phyloP scores from a whole-genome alignment of 495 filamentous ascomycete species.

The Lichina pygmaea region DNA sequence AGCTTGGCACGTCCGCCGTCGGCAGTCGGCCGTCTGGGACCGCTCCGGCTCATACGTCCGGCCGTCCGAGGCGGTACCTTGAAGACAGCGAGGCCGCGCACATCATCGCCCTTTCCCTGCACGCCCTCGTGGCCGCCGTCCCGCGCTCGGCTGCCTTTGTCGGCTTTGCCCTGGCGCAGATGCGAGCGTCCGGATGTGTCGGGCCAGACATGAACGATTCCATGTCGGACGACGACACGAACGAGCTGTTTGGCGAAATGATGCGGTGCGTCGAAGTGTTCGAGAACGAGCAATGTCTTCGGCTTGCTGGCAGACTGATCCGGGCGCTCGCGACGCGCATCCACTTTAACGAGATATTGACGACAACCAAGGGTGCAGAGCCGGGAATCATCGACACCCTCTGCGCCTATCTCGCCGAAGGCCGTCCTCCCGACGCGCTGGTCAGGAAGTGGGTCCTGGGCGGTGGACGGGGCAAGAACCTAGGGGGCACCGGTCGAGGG shows the following conservation, averaged over 20 bases:
- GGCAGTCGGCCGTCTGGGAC: neutral
- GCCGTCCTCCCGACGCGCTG: too few species aligned
- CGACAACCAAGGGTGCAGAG: slow-evolving; percentile 6
- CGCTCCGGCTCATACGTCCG: neutral
- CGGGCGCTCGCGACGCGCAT: slow-evolving; percentile 23
- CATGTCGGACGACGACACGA: slow-evolving; percentile 2
- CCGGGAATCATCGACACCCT: slow-evolving; percentile 1
- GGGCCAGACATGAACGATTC: slow-evolving; percentile 14
- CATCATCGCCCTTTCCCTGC: slow-evolving; percentile 25
- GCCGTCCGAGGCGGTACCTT: slow-evolving; percentile 9
- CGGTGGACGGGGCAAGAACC: too few species aligned
- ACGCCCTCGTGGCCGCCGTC: slow-evolving; percentile 26
- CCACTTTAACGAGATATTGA: slow-evolving; percentile 24
- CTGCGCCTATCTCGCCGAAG: neutral
- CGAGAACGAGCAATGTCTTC: slow-evolving; percentile 31
- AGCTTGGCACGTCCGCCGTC: slow-evolving; percentile 1
- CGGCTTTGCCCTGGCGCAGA: slow-evolving; percentile 22
- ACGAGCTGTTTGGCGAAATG: slow-evolving; percentile 5
- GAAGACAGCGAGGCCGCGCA: slow-evolving; percentile 28
- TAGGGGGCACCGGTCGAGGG: neutral
- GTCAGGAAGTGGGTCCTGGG: too few species aligned
- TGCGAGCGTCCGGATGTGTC: slow-evolving; percentile 26
- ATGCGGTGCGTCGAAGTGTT: slow-evolving; percentile 23
- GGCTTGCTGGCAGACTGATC: slow-evolving; percentile 25
- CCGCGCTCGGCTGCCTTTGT: slow-evolving; percentile 17